These are phyloP conservation scores for Tolypocladium inflatum DNA, from an alignment of 2,329 filamentous ascomycete species.

Conservation along the genomic window DNA sequence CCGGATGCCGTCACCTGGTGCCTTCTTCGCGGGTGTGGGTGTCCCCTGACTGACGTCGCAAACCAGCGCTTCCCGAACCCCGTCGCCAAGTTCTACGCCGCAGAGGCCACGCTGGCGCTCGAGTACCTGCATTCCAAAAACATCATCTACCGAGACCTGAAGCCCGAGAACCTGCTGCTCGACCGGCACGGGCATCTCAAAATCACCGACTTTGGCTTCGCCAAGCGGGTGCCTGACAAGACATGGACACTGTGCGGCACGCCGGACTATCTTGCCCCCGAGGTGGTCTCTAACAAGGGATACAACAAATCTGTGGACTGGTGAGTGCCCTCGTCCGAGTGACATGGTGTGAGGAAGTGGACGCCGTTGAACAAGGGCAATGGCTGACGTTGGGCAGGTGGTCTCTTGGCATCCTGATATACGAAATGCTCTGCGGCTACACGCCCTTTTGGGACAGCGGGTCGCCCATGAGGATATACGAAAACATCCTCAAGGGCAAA, in stretches of 20 bases:
- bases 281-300: conserved; percentile 97
- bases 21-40: background rate
- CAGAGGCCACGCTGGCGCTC: conserved; percentile 88
- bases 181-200: conserved; percentile 92
- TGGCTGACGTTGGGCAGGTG: conserved; percentile 52
- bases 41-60: background rate
- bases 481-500: conserved; percentile 92
- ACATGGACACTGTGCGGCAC: conserved; percentile 98
- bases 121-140: conserved; percentile 92
- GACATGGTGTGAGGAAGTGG: too few species aligned
- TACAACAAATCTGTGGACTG: conserved; percentile 99
- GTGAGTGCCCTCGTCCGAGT: conserved; percentile 45
- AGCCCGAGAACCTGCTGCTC: conserved; percentile 86
- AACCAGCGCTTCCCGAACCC: conserved; percentile 90
- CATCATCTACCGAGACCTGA: conserved; percentile 96
- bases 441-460: conserved; percentile 98
- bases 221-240: conserved; percentile 96
- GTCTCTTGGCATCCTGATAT: conserved; percentile 96
- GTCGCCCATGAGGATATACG: conserved; percentile 98
- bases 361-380: background rate
- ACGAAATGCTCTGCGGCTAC: conserved; percentile 98
- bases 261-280: conserved; percentile 92
- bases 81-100: conserved; percentile 97
- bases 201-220: conserved; percentile 97
- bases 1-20: background rate